These are phyloP conservation scores for Physcomitrium patens DNA, from an alignment of 225 moss, liverwort and hornwort species.

Conservation along the genomic window DNA sequence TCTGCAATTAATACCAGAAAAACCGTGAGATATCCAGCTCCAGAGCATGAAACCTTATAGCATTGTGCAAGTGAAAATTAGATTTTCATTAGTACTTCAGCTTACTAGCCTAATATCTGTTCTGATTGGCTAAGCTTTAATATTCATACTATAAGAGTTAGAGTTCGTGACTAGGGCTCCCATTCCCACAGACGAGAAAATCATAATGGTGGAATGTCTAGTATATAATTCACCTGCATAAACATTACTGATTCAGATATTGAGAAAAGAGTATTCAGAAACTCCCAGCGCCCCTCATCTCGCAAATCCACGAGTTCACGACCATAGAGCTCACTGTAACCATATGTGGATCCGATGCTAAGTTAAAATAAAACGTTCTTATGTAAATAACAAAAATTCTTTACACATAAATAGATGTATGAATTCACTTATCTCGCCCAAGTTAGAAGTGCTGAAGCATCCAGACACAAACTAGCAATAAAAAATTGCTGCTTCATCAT, in stretches of 20 bases:
- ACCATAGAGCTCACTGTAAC: constrained; percentile 83
- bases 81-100: not conserved
- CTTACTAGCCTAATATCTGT: too few species aligned
- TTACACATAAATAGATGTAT: not conserved
- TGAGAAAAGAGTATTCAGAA: constrained; percentile 87
- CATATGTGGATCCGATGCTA: constrained; percentile 22
- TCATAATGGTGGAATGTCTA: constrained; percentile 18
- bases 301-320: constrained; percentile 83
- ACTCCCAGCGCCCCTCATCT: constrained; percentile 86
- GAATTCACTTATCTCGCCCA: constrained; percentile 8
- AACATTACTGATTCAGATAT: constrained; percentile 88
- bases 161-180: constrained; percentile 13
- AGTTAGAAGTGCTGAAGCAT: constrained; percentile 22
- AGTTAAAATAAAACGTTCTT: constrained; percentile 24
- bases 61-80: not conserved
- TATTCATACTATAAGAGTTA: not conserved
- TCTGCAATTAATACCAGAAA: constrained; percentile 48
- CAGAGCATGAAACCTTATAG: not conserved
- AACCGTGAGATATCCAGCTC: not conserved
- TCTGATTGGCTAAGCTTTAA: too few species aligned
- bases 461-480: constrained; percentile 24
- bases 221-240: constrained; percentile 73
- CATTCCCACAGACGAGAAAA: constrained; percentile 13
- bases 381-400: constrained; percentile 10
- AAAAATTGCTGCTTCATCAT: constrained; percentile 4